Conservation (phyloP, 1,139 yeast species). For the Lodderomyces metapsilosis region DNA sequence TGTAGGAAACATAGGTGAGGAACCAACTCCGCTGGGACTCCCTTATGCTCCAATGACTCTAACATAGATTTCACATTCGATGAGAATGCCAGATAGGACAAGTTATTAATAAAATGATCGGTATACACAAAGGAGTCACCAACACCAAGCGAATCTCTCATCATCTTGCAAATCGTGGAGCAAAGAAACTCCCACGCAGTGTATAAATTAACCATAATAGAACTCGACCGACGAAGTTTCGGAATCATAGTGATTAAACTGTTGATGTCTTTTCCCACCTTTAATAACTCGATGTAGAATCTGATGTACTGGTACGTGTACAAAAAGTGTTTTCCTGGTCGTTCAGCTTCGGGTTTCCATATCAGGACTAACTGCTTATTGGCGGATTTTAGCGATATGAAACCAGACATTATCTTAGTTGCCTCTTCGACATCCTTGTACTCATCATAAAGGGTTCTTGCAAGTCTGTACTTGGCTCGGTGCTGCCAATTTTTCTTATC, state of each 20-base stretch:
- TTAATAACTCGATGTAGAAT: slow-evolving; percentile 60
- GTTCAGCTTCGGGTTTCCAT: slow-evolving; percentile 90
- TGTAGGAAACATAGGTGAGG: slow-evolving; percentile 43
- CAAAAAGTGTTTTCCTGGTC: slow-evolving; percentile 90
- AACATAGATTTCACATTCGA: slow-evolving; percentile 36
- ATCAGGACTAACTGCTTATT: slow-evolving; percentile 76
- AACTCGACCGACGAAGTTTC: slow-evolving; percentile 70
- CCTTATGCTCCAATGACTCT: slow-evolving; percentile 27
- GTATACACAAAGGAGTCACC: slow-evolving; percentile 53
- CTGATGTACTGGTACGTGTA: slow-evolving; percentile 70
- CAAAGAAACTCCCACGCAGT: slow-evolving; percentile 66
- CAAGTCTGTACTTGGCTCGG: slow-evolving; percentile 73
- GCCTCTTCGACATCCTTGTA: slow-evolving; percentile 56
- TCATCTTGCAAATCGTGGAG: slow-evolving; percentile 46
- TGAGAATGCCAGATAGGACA: slow-evolving; percentile 48
- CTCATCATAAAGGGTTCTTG: slow-evolving; percentile 58
- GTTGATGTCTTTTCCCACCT: slow-evolving; percentile 54
- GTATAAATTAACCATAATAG: slow-evolving; percentile 65
- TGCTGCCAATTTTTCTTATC: slow-evolving; percentile 95
- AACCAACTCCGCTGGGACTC: slow-evolving; percentile 27
- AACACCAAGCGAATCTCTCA: slow-evolving; percentile 45
- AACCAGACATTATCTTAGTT: slow-evolving; percentile 56
- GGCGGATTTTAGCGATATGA: slow-evolving; percentile 65
- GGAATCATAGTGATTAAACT: slow-evolving; percentile 61
- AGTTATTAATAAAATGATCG: slow-evolving; percentile 49